Base-by-base conservation (phyloP, 1,284 basidiomycete genomes). In the Ganoderma lucidum region DNA sequence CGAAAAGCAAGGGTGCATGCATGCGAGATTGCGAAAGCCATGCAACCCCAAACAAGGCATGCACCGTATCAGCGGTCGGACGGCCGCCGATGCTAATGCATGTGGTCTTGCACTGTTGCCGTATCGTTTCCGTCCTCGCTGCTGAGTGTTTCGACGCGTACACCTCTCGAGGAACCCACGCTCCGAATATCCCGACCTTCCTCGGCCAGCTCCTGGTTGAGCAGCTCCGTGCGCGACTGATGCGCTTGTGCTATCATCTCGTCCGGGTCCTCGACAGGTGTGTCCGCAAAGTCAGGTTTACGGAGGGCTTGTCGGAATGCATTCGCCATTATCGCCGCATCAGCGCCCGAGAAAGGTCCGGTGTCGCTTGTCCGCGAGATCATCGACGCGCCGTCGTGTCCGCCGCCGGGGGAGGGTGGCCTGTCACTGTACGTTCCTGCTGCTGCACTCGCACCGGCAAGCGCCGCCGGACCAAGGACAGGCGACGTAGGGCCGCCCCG, bases 311-410 rank as follows among this genome's bases (percentile, higher is more conserved):
- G 90, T 74, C 94, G 85, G 82, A 96, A 96, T 6, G 94, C 94
- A 80, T 93, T 90, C 39, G 94, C 94, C 90, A 96, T 94, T 76
- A 95, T 93, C 39, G 93, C 92, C 63, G 94, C 94, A 79, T 96
- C 94, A 39, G 91, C 90, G 32, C 89, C 90, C 37, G 90, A 93
- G 81, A 96, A 92, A 17, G 89, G 89, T 19, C 87, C 91, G 41
- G 85, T 79, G 61, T 89, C 89, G 65, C 86, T 88, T 6, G 86
- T 81, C 56, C 89, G 87, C 59, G 90, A 91, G 56, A 89, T 86
- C 19, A 87, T 89, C 62, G 90, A 93, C 59, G 89, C 90, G 17
- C 89, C 92, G 75, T 84, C 83, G 56, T 91, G 90, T 62, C 85
- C 87, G 35, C 85, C 85, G 59, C 83, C 84, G 74, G 84, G 82